Evolutionary conservation across 2,329 filamentous ascomycete genomes (phyloP), one percentile per base, ranked within the genome.

Genomic region (Fusarium siculi): DNA sequence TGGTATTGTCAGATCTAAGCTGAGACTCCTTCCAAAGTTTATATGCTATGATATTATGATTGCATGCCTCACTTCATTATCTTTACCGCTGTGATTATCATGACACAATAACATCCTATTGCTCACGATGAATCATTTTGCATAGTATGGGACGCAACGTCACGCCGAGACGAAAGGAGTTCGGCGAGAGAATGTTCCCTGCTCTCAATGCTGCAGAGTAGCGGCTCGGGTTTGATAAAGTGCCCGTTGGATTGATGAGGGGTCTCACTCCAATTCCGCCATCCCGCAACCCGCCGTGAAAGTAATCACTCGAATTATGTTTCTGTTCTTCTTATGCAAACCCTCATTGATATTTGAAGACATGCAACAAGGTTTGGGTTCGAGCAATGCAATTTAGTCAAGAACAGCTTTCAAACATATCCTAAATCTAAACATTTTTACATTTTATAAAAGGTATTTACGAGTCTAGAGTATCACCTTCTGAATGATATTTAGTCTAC

Each of bases 101-200:
- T 12, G 2, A 6, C 12, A 2, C 0, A 11, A 25, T 8, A 15
- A 9, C 16, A 30, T 9, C 3, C 10, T 3, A 19, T 6, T 28
- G 2, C 46, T 47, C 62, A 65, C 21, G 4, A 65, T 65, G 62
- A 65, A 52, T 62, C 62, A 65, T 42, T 30, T 18, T 36, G 62
- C 7, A 25, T 50, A 3, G 11, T 18, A 1, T 6, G 4, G 4
- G 11, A 18, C 9, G 4, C 19, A 39, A 32, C 21, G 44, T 61
- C 39, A 44, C 8, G 21, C 23, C n/a, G 25, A 23, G 44, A 28
- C 15, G 4, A 28, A 50, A 57, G 11, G 9, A n/a, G 28, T 9
- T 12, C 8, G 11, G 6, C 6, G 23, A 19, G 25, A 14, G 19
- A 16, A 28, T 15, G 6, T 28, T 5, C 25, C 36, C 34, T 23